Conservation (phyloP, 2,329 filamentous ascomycete species). For the Fusarium mangiferae region DNA sequence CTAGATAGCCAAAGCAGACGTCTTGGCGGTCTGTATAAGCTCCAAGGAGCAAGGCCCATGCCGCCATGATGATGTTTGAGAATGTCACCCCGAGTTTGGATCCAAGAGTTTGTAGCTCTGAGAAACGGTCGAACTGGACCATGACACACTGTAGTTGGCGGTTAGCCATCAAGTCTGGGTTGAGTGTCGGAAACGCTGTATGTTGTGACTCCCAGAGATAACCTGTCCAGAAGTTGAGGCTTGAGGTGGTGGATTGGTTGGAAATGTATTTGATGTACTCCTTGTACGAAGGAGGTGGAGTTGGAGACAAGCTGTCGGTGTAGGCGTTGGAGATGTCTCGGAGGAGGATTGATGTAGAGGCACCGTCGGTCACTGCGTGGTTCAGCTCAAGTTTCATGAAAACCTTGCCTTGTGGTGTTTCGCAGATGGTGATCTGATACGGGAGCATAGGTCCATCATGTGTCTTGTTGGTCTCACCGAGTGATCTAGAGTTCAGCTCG, state of each 20-base stretch:
- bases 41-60: conserved; percentile 63
- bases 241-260: conserved; percentile 3
- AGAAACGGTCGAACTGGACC: conserved; percentile 11
- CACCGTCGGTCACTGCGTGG: conserved; percentile 50
- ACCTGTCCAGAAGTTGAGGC: conserved; percentile 33
- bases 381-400: conserved; percentile 49
- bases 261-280: conserved; percentile 35
- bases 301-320: neutral
- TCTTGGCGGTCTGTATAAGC: conserved; percentile 58
- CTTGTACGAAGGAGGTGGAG: conserved; percentile 20
- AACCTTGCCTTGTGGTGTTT: conserved; percentile 12
- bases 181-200: conserved; percentile 15
- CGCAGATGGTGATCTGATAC: conserved; percentile 42
- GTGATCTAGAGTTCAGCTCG: conserved; percentile 28
- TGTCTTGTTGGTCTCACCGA: conserved; percentile 24
- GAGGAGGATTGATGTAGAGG: conserved; percentile 45
- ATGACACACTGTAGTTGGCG: neutral
- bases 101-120: conserved; percentile 11
- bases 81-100: conserved; percentile 53
- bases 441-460: conserved; percentile 24
- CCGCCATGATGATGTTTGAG: conserved; percentile 61
- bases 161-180: neutral
- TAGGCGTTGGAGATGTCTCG: conserved; percentile 47
- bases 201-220: conserved; percentile 10
- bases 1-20: conserved; percentile 59